Evolutionary conservation across 352 stramenopile genomes (phyloP), one percentile per base, ranked within the genome.

Genomic region (Phytophthora nicotianae): DNA sequence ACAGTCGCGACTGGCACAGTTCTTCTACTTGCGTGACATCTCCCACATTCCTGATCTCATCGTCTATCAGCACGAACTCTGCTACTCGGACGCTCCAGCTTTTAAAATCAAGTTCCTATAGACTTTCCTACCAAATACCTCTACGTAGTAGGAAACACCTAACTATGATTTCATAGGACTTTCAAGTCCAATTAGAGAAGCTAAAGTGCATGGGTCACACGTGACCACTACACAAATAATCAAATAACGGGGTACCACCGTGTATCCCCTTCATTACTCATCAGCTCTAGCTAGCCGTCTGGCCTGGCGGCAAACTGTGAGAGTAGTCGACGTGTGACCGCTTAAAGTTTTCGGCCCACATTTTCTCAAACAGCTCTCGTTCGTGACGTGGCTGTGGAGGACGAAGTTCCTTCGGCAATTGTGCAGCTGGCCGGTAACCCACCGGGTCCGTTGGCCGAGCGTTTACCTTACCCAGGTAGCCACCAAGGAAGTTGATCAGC

Each of bases 311-410:
- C 55, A 58, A 29, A n/a, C 13, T 64, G 37, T n/a, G 23, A 14
- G 65, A 62, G 50, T 95, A 95, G 24, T 93, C 73, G 24, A 95
- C 87, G 23, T 74, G 83, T 23, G 93, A 98, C 32, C 90, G 75
- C 42, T 94, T 89, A 77, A 99, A 98, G 72, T 99, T 98, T 66
- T 99, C 89, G 7, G 90, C 89, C 96, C 96, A 99, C 77, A 98
- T 90, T 79, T 97, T 96, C 75, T 98, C 96, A 74, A 98, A 98
- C 41, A 98, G 88, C 41, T 97, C 90, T 48, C 96, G 81, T 75
- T 98, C 94, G 67, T 98, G 86, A 27, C 88, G 81, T 7, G 96
- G 96, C 69, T 99, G 96, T 9, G 92, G 89, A 29, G 96, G 96
- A 48, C 96, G 86, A 66, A 94, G 55, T 46, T 95, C 87, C 68